Evolutionary conservation across 257 asterid species (phyloP).

Genomic region (Perilla frutescens): DNA sequence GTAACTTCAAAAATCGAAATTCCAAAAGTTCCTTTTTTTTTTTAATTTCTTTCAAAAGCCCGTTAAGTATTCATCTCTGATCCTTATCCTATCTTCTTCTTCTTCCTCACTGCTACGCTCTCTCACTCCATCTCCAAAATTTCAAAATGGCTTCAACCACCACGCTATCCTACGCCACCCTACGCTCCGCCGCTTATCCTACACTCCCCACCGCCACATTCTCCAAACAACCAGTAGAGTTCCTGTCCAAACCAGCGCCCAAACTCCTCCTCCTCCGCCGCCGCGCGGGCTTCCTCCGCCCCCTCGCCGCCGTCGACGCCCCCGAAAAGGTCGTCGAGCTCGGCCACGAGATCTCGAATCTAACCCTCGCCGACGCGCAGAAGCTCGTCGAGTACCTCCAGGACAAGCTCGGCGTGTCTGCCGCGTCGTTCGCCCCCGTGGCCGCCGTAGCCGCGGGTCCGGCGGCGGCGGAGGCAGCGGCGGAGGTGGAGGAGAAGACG

Average conservation of each 20-base stretch:
- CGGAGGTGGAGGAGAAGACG: conserved; percentile 90
- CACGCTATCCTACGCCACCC: conserved; percentile 55
- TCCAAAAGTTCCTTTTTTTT: neutral
- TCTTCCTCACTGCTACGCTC: conserved; percentile 6
- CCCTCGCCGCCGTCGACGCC: conserved; percentile 83
- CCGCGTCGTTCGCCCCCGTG: conserved; percentile 87
- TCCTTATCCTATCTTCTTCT: conserved; percentile 36
- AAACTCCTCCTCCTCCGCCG: conserved; percentile 42
- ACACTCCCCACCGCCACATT: conserved; percentile 38
- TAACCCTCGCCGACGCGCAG: conserved; percentile 91
- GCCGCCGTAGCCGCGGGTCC: conserved; percentile 56
- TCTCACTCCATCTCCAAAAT: conserved; percentile 6
- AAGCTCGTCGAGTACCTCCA: conserved; percentile 98
- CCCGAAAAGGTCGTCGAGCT: conserved; percentile 83
- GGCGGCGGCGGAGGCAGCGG: conserved; percentile 54
- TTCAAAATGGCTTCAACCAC: conserved; percentile 67
- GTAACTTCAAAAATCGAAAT: neutral
- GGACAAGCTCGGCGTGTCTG: conserved; percentile 94
- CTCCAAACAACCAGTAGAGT: conserved; percentile 45
- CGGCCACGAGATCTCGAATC: conserved; percentile 81
- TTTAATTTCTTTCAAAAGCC: neutral
- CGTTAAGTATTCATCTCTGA: neutral
- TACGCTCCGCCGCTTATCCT: conserved; percentile 44
- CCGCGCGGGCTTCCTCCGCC: conserved; percentile 59
- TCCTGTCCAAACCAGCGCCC: conserved; percentile 43